Conservation (phyloP, 768 basidiomycete genomes). For the Boletus pseudopeckii region DNA sequence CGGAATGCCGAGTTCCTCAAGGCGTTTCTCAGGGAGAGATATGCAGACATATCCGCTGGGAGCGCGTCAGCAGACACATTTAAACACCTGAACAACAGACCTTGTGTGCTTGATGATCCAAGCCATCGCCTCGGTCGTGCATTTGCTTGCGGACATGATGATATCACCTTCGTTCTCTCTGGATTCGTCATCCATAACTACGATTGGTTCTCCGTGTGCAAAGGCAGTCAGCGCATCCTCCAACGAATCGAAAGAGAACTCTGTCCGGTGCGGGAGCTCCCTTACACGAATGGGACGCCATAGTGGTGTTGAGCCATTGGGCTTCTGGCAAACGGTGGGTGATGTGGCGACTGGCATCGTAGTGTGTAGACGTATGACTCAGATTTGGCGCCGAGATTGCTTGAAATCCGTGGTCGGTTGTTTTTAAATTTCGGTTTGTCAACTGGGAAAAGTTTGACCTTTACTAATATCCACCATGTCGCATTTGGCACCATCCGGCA, state of each 20-base stretch:
- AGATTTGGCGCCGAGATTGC: background rate
- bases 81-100: slow-evolving; percentile 41
- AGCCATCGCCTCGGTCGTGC: slow-evolving; percentile 96
- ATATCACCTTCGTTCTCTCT: slow-evolving; percentile 98
- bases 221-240: slow-evolving; percentile 78
- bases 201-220: slow-evolving; percentile 79
- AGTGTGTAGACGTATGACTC: background rate
- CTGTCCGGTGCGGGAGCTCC: slow-evolving; percentile 22
- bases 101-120: slow-evolving; percentile 98
- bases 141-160: slow-evolving; percentile 78
- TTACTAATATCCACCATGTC: slow-evolving; percentile 4
- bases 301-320: background rate
- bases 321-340: background rate
- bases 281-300: slow-evolving; percentile 25
- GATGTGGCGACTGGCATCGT: slow-evolving; percentile 9
- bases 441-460: background rate
- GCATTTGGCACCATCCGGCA: slow-evolving; percentile 16
- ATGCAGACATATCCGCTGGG: slow-evolving; percentile 91
- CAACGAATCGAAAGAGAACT: slow-evolving; percentile 75
- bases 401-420: too few species aligned
- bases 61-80: slow-evolving; percentile 9
- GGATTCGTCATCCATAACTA: slow-evolving; percentile 96
- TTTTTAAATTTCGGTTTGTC: too few species aligned
- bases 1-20: slow-evolving; percentile 76
- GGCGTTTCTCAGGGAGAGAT: slow-evolving; percentile 70